Percentiles rank a stretch among this genome's conserved stretches.
Evolutionary conservation across 2,329 filamentous ascomycete species (phyloP).

Genomic region (Cadophora luteo-olivacea): DNA sequence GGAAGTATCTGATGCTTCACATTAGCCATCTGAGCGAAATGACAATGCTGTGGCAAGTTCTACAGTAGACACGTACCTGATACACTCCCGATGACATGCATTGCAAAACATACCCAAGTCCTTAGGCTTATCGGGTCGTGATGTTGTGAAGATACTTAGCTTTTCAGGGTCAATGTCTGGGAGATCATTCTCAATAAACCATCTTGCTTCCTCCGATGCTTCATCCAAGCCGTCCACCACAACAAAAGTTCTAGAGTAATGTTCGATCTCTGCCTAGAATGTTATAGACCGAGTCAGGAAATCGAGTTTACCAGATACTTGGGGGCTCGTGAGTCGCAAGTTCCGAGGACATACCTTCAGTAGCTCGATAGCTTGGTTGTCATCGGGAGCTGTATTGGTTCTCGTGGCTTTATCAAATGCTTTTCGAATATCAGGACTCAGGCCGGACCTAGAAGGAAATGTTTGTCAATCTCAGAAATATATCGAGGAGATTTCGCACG

Average conservation of each 20-base stretch:
- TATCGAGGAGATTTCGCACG: background rate
- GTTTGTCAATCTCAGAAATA: background rate
- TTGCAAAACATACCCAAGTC: constrained; percentile 14
- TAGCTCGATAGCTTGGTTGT: background rate
- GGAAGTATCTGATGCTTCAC: background rate
- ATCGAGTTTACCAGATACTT: background rate
- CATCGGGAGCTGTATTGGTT: background rate
- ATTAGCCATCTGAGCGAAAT: too few relatives aligned
- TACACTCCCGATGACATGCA: constrained; percentile 15
- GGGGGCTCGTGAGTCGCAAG: background rate
- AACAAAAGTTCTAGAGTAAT: constrained; percentile 33
- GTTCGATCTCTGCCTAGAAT: constrained; percentile 17
- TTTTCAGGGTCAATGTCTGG: constrained; percentile 13
- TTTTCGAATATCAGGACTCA: constrained; percentile 17
- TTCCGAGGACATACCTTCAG: constrained; percentile 15
- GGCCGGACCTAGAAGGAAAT: background rate
- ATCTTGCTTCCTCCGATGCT: constrained; percentile 20
- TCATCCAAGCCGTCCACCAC: constrained; percentile 34
- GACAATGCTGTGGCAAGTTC: too few relatives aligned
- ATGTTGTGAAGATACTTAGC: constrained; percentile 29
- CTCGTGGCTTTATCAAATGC: constrained; percentile 25
- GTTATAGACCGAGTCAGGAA: background rate
- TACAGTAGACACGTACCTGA: background rate
- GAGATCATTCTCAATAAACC: constrained; percentile 24
- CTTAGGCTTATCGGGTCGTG: constrained; percentile 22